Evolutionary conservation across 345 rosid species (phyloP).

Genomic region (Pistacia atlantica): DNA sequence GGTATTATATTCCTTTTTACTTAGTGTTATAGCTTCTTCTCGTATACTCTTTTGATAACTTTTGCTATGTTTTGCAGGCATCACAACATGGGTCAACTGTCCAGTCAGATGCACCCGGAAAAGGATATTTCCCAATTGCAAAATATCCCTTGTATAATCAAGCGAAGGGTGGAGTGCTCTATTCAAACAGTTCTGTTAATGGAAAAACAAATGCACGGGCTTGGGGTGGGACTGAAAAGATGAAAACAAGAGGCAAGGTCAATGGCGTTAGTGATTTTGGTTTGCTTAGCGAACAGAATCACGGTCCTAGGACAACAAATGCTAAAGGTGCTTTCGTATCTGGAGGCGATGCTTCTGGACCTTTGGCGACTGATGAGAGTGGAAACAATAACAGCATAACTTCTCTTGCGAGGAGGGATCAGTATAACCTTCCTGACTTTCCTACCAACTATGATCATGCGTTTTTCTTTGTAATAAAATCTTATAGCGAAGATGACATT

Average conservation of each 20-base stretch:
- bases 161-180: conserved; percentile 34
- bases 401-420: conserved; percentile 45
- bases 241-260: conserved; percentile 36
- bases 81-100: conserved; percentile 17
- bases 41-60: not conserved
- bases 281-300: conserved; percentile 34
- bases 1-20: conserved; percentile 25
- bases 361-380: conserved; percentile 34
- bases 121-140: conserved; percentile 27
- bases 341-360: conserved; percentile 22
- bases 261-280: conserved; percentile 22
- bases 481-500: conserved; percentile 70
- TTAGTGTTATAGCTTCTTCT: conserved; percentile 3
- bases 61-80: conserved; percentile 12
- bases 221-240: conserved; percentile 41
- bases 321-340: conserved; percentile 25
- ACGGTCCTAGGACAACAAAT: conserved; percentile 29
- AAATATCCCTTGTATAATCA: conserved; percentile 35
- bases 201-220: conserved; percentile 30
- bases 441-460: conserved; percentile 50
- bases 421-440: conserved; percentile 52
- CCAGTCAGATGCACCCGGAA: conserved; percentile 25
- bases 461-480: conserved; percentile 62
- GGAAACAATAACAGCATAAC: conserved; percentile 34
- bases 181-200: conserved; percentile 28